Evolutionary conservation across 1,284 basidiomycete species (phyloP).

Genomic region (Cryptococcus maquisensis): DNA sequence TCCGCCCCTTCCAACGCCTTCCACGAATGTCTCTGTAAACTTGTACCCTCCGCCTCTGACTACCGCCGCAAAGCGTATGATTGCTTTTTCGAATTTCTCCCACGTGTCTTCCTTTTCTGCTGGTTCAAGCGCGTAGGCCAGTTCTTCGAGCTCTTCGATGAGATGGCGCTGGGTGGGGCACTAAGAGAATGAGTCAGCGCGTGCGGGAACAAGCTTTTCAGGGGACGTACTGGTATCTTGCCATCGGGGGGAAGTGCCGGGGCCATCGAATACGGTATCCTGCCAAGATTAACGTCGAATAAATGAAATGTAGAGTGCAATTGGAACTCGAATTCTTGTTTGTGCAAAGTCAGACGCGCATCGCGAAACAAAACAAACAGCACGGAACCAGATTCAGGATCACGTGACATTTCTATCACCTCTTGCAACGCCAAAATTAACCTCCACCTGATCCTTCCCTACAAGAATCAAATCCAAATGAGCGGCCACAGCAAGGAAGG

Average conservation of each 20-base stretch:
- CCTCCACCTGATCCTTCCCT: neutral
- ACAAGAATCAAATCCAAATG: slow-evolving; percentile 7
- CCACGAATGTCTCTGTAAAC: slow-evolving; percentile 38
- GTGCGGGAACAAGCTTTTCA: neutral
- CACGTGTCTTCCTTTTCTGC: slow-evolving; percentile 50
- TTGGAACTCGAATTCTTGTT: too few species aligned
- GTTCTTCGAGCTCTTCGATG: slow-evolving; percentile 37
- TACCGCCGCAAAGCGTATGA: slow-evolving; percentile 45
- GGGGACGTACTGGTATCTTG: slow-evolving; percentile 38
- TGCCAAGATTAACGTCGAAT: neutral
- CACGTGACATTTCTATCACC: neutral
- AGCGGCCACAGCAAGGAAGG: slow-evolving; percentile 46
- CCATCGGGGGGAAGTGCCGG: slow-evolving; percentile 31
- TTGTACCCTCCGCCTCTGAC: slow-evolving; percentile 49
- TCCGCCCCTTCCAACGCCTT: slow-evolving; percentile 44
- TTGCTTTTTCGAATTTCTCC: slow-evolving; percentile 47
- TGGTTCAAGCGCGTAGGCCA: slow-evolving; percentile 36
- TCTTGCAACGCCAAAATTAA: neutral
- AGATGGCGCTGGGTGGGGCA: slow-evolving; percentile 45
- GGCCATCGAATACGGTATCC: slow-evolving; percentile 25
- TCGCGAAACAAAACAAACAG: slow-evolving; percentile 6
- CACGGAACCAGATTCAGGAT: slow-evolving; percentile 4
- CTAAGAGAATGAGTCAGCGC: slow-evolving; percentile 16
- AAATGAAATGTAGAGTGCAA: neutral
- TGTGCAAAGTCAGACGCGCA: too few species aligned